phyloP scores from a whole-genome alignment of 192 early-diverging fungal genomes.

The Coemansia sp. region DNA sequence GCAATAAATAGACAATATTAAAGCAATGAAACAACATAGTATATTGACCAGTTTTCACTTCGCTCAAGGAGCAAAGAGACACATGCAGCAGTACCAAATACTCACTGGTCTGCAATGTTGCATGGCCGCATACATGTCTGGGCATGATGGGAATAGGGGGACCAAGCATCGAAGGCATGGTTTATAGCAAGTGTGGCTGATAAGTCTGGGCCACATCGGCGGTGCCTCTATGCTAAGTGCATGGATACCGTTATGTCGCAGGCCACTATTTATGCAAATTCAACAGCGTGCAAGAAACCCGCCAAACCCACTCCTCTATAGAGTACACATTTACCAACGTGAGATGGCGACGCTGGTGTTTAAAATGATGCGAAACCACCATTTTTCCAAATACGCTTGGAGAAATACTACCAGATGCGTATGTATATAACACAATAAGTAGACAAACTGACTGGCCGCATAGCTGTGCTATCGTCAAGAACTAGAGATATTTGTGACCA shows the following conservation, averaged over 20 bases:
- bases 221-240: background rate
- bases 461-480: constrained; percentile 10
- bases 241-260: background rate
- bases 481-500: no score
- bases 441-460: constrained; percentile 16
- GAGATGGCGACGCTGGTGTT: no score
- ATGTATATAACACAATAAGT: constrained; percentile 29
- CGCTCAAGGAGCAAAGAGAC: no score
- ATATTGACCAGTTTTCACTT: background rate
- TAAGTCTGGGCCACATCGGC: background rate
- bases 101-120: background rate
- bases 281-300: background rate
- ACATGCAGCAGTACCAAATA: background rate
- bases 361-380: constrained; percentile 15
- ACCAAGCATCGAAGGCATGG: background rate
- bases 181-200: background rate
- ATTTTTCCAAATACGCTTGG: constrained; percentile 16
- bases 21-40: background rate
- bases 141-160: background rate
- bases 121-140: constrained; percentile 1
- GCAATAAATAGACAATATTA: background rate
- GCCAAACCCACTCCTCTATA: no score
- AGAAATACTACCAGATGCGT: constrained; percentile 35
- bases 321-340: no score
- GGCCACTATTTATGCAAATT: background rate